Evolutionary conservation across 179 eudicot species (phyloP).

Genomic region (Kewa caespitosa): DNA sequence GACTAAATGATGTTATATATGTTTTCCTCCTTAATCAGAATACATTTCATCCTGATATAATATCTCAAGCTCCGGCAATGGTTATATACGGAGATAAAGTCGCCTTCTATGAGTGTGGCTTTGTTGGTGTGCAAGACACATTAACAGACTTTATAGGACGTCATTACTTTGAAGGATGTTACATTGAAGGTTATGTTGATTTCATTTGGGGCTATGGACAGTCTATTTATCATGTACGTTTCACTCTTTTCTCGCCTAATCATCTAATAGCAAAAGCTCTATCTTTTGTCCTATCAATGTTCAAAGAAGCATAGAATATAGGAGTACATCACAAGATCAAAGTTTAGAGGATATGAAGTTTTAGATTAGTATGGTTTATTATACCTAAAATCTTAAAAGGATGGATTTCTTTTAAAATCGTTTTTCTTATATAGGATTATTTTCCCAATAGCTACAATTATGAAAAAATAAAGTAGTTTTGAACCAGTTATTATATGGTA

Average conservation of each 20-base stretch:
- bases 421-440: too few species aligned
- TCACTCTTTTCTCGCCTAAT: background rate
- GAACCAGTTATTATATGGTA: too few species aligned
- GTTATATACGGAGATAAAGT: constrained; percentile 25
- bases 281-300: too few species aligned
- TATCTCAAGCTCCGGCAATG: constrained; percentile 35
- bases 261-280: too few species aligned
- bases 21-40: constrained; percentile 5
- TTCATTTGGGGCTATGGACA: constrained; percentile 38
- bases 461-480: too few species aligned
- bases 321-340: too few species aligned
- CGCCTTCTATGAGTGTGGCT: constrained; percentile 29
- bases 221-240: constrained; percentile 29
- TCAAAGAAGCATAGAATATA: too few species aligned
- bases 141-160: constrained; percentile 28
- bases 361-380: too few species aligned
- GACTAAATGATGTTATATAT: background rate
- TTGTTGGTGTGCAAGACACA: constrained; percentile 33
- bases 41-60: background rate
- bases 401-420: too few species aligned
- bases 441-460: too few species aligned
- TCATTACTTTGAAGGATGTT: constrained; percentile 26
- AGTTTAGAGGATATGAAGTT: too few species aligned
- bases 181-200: constrained; percentile 33
- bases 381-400: too few species aligned